Evolutionary conservation across 169 alveolate genomes (phyloP), one percentile per base, ranked within the genome.

Genomic region (Plasmodium reichenowi): DNA sequence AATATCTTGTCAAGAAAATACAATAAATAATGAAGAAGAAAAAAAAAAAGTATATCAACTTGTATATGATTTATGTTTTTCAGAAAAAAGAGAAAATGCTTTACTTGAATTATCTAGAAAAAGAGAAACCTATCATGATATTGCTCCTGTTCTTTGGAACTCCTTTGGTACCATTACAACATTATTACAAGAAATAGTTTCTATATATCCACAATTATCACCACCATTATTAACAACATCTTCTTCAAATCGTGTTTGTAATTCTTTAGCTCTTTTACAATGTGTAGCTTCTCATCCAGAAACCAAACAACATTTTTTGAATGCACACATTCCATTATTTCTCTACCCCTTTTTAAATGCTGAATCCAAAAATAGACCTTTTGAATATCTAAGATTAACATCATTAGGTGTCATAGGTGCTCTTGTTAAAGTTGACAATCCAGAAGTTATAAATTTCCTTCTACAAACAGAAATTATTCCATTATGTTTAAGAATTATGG

Each of bases 371-470:
- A 96, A 98, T 54, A 96, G 99, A 78, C 99, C 99, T 1, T 97
- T 97, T 89, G 99, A 99, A 94, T 98, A 98, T 92, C 92, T 98
- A 64, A 97, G 99, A 63, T 96, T 99, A 62, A 99, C 99, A 0
- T 96, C 99, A 9, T 93, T 99, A 32, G 99, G 99, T 38, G 99
- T 99, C 17, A 98, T 99, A 45, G 99, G 99, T n/a, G 99, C 99
- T 29, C 94, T 99, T 22, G 99, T 99, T 12, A 98, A 98, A 96
- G 99, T 98, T 22, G 99, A 98, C 88, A 99, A 98, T 88, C 97
- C 99, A 48, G 99, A 98, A 72, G 99, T 98, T 43, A 98, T 98
- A 29, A 95, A 96, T 83, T 98, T 98, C 87, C 93, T 99, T 48
- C 95, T 99, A 62, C 97, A 97, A 85, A 96, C 98, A 1, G 99